Evolutionary conservation across 345 rosid genomes (phyloP).

Genomic region (Eucalyptus cloeziana): DNA sequence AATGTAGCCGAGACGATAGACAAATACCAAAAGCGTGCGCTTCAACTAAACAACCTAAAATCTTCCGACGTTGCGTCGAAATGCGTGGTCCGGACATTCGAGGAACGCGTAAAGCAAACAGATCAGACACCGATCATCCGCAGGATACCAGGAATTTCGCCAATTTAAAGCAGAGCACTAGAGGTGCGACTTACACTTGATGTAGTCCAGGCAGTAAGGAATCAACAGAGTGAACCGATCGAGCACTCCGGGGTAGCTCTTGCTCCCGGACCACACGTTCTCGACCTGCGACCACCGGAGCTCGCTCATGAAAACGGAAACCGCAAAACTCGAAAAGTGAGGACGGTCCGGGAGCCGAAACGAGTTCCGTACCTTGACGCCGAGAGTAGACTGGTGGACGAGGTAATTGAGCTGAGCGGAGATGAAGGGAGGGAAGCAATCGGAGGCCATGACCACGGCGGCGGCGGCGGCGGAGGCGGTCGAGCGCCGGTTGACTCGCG

Average conservation of each 20-base stretch:
- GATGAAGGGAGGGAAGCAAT: slow-evolving; percentile 60
- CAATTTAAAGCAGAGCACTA: not conserved
- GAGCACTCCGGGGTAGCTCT: slow-evolving; percentile 29
- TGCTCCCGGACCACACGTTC: slow-evolving; percentile 74
- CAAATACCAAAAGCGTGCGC: not conserved
- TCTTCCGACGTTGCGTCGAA: not conserved
- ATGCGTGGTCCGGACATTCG: not conserved
- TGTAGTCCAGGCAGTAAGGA: slow-evolving; percentile 74
- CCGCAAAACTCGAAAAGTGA: not conserved
- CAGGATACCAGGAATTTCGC: not conserved
- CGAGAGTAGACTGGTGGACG: slow-evolving; percentile 41
- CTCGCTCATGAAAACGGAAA: not conserved
- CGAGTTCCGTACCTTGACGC: slow-evolving; percentile 36
- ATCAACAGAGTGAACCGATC: slow-evolving; percentile 89
- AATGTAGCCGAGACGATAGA: not conserved
- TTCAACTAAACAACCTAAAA: not conserved
- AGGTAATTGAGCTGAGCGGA: slow-evolving; percentile 84
- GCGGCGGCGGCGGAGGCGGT: not conserved
- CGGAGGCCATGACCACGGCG: slow-evolving; percentile 34
- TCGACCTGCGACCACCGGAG: slow-evolving; percentile 47
- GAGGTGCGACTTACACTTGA: slow-evolving; percentile 51
- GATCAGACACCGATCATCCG: not conserved
- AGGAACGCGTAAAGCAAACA: not conserved
- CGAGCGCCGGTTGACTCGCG: not conserved
- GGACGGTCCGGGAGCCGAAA: not conserved